Evolutionary conservation across 305 asterid species (phyloP).

Genomic region (Fraxinus xanthoxyloides): DNA sequence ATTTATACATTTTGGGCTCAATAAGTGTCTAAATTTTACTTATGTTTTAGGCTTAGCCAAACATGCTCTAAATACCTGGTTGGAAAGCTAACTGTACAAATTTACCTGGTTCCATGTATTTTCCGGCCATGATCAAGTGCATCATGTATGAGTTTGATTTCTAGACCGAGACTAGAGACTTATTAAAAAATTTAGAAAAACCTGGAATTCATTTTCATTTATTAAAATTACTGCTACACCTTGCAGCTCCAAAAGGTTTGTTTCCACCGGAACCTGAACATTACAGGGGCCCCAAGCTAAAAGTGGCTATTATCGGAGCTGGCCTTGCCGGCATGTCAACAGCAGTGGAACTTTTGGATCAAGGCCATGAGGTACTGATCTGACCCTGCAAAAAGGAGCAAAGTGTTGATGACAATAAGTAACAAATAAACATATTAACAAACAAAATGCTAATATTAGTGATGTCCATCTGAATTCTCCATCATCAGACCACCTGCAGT

Average conservation of each 20-base stretch:
- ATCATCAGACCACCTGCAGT: neutral
- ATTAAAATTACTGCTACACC: slow-evolving; percentile 13
- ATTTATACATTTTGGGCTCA: neutral
- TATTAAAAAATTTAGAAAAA: neutral
- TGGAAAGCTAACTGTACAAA: neutral
- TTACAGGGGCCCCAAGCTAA: slow-evolving; percentile 92
- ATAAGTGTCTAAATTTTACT: neutral
- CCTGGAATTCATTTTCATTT: neutral
- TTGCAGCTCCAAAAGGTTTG: slow-evolving; percentile 97
- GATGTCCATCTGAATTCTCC: neutral
- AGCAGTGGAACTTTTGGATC: slow-evolving; percentile 98
- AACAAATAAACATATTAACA: neutral
- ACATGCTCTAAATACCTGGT: neutral
- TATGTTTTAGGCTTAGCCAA: neutral
- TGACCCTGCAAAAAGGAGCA: neutral
- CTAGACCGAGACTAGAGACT: neutral
- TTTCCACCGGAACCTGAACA: slow-evolving; percentile 97
- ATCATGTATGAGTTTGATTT: neutral
- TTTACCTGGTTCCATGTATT: neutral
- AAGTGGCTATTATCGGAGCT: slow-evolving; percentile 95
- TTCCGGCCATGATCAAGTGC: neutral
- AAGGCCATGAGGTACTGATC: slow-evolving; percentile 88
- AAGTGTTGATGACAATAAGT: neutral
- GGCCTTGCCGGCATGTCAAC: slow-evolving; percentile 99
- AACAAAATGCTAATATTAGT: neutral